Evolutionary conservation across 2,329 filamentous ascomycete genomes (phyloP), one percentile per base, ranked within the genome.

Genomic region (Stemphylium vesicarium): DNA sequence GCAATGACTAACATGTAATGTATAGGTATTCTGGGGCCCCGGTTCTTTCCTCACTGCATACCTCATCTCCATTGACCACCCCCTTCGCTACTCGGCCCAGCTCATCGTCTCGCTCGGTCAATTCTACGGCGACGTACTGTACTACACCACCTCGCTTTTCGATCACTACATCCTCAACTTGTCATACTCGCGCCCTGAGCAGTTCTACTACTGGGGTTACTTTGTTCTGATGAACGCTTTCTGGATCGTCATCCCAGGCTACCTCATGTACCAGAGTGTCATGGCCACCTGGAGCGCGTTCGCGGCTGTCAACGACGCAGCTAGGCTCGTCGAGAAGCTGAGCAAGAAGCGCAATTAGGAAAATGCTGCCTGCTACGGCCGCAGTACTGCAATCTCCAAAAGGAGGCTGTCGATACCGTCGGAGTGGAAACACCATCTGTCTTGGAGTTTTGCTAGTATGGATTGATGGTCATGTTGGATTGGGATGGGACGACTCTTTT

Each of bases 201-300:
- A 79, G 4, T 84, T 83, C 59, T 88, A 88, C 72, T 88, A 85
- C 71, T 88, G 85, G 84, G 78, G 82, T 36, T 88, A 88, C 72
- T 88, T 85, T 69, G 81, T 88, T 52, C 74, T 85, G 29, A 86
- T 88, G 84, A 88, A 88, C 66, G 81, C 81, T 46, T 84, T 88
- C 69, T 88, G 86, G 86, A 86, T 88, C 50, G 77, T 86, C 29
- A 82, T 88, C 48, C 86, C 86, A 3, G 59, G 67, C 31, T 71
- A 63, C 52, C 58, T 77, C 49, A 66, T 77, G 53, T 69, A 57
- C 57, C 67, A 70, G 50, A 75, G 74, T 51, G 68, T 76, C 11
- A 56, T 58, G 42, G 71, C 70, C 6, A 70, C 60, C 20, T 65
- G 65, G 48, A 65, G 69, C 45, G 73, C 73, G n/a, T 74, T 76